These are phyloP conservation scores for Bidens hawaiensis DNA, from an alignment of 140 eudicot genomes.

Conservation along the genomic window DNA sequence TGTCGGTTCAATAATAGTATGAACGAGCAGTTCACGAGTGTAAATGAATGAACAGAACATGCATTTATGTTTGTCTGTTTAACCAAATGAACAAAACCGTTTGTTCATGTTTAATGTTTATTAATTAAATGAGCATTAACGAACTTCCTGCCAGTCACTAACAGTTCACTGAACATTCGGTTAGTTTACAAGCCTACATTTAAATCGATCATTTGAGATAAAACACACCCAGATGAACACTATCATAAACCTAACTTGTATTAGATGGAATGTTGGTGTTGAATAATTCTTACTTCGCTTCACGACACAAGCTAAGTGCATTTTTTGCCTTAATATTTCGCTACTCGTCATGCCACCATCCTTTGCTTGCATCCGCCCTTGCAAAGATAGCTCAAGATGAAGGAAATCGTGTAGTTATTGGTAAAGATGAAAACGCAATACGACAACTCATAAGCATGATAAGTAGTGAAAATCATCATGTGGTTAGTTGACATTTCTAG, in stretches of 20 bases:
- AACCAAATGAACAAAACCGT: too few relatives aligned
- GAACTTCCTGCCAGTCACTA: too few relatives aligned
- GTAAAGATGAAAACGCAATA: slow-evolving; percentile 95
- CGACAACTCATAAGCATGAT: slow-evolving; percentile 98
- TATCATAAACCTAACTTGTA: slow-evolving; percentile 10
- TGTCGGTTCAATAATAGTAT: too few relatives aligned
- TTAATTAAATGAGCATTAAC: too few relatives aligned
- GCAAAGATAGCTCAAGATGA: slow-evolving; percentile 95
- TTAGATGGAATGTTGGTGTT: slow-evolving; percentile 57
- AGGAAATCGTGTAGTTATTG: slow-evolving; percentile 77
- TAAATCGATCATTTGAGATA: neutral
- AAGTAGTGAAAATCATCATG: slow-evolving; percentile 92
- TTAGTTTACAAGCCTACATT: too few relatives aligned
- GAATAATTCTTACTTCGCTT: slow-evolving; percentile 85
- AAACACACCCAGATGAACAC: neutral
- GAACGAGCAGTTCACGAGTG: too few relatives aligned
- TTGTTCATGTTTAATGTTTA: too few relatives aligned
- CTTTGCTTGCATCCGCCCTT: slow-evolving; percentile 87
- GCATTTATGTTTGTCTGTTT: too few relatives aligned
- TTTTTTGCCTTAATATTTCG: slow-evolving; percentile 94
- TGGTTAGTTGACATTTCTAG: slow-evolving; percentile 53
- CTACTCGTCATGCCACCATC: slow-evolving; percentile 95
- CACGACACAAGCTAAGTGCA: slow-evolving; percentile 92
- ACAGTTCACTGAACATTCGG: too few relatives aligned
- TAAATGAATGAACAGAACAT: too few relatives aligned